Base-by-base conservation (phyloP, 2,329 filamentous ascomycete genomes). In the Aspergillus quadricinctus region DNA sequence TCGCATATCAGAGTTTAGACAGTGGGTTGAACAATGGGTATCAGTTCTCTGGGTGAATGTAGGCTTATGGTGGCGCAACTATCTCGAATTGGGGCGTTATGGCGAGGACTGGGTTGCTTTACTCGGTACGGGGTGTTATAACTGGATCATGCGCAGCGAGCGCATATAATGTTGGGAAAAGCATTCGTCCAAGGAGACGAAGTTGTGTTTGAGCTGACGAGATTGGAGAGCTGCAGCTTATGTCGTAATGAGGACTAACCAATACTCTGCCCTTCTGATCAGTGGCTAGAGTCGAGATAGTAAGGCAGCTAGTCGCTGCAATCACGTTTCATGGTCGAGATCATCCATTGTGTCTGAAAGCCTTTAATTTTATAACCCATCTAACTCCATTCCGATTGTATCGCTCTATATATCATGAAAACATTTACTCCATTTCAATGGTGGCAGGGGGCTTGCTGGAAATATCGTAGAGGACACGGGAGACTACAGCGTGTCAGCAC, bases 381-480 rank as follows among this genome's bases (percentile, higher is more conserved):
- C 11, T 14, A 46, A 46, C 43, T 46, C 19, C 43, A 23, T 6
- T 27, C 43, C 43, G 9, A 11, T 49, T 49, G 27, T 35, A 49
- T 49, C 48, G 43, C 21, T 46, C 11, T 46, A 46, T 46, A 23
- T 46, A 46, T 27, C 43, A 46, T 27, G 11, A 25, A 55, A 45
- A 35, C 10, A 49, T 53, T 71, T 83, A 90, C 76, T 90, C 86
- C 78, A 90, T 83, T 77, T 90, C 88, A 68, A 90, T 90, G 1
- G 88, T 90, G 58, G 84, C 85, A 49, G 85, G 86, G 51, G 86
- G 85, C 76, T 88, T 88, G 71, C 82, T 84, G 23, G 83, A 87
- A 58, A 83, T 78, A 76, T 67, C 58, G 41, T 74, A 66, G 17
- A 58, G 49, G 31, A 66, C 64, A 35, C 64, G 59, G 48, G 57